Conservation (phyloP, 768 basidiomycete species). For the Podaxis mareebaensis region DNA sequence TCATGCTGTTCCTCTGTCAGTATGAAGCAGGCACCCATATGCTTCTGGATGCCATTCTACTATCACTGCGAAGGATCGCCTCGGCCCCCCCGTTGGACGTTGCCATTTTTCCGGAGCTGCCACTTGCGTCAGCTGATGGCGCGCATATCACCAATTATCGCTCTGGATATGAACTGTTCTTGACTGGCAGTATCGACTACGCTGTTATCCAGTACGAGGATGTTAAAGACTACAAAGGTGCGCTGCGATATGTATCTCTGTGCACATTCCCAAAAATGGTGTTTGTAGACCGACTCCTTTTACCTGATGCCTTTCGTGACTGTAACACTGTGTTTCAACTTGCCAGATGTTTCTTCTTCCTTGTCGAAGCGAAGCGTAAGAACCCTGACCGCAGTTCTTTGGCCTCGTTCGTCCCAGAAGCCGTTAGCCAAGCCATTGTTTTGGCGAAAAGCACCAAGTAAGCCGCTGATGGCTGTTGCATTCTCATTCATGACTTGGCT, state of each 20-base stretch:
- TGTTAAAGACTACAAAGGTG: not conserved
- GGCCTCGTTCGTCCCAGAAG: not conserved
- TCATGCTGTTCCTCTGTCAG: not conserved
- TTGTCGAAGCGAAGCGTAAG: not conserved
- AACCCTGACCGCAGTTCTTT: not conserved
- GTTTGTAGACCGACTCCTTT: too few relatives aligned
- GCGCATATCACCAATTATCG: not conserved
- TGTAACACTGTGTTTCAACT: not conserved
- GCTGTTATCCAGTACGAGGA: not conserved
- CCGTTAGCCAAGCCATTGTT: not conserved
- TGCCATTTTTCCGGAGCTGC: not conserved
- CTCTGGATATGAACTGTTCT: not conserved
- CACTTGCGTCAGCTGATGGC: not conserved
- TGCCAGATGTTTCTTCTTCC: not conserved
- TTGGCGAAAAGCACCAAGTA: not conserved
- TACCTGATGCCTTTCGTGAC: too few relatives aligned
- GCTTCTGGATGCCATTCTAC: not conserved
- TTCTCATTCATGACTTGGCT: not conserved
- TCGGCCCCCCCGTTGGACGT: not conserved
- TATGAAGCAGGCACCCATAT: not conserved
- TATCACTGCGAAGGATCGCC: not conserved
- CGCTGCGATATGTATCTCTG: not conserved
- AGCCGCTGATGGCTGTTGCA: not conserved
- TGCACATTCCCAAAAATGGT: not conserved
- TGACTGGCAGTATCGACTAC: not conserved